These are phyloP conservation scores for Pachysolen tannophilus DNA, from an alignment of 805 yeast species.

Conservation along the genomic window DNA sequence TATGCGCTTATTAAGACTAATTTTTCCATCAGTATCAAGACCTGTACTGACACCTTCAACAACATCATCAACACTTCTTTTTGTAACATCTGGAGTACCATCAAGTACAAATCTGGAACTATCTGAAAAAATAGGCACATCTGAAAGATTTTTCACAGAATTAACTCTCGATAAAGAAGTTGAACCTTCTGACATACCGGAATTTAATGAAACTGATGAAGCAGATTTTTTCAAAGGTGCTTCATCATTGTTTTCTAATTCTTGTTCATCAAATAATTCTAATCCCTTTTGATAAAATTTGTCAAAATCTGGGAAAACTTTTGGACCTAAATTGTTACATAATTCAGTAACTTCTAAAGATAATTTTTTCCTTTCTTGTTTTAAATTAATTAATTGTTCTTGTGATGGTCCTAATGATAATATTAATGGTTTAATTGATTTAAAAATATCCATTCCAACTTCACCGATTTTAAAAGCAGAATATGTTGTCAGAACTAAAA, in stretches of 20 bases:
- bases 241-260: constrained; percentile 17
- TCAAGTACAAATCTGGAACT: constrained; percentile 20
- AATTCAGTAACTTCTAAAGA: constrained; percentile 70
- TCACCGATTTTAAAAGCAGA: constrained; percentile 89
- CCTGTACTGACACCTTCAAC: constrained; percentile 1
- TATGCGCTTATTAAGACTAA: constrained; percentile 1
- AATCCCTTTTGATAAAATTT: constrained; percentile 6
- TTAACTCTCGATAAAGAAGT: constrained; percentile 31
- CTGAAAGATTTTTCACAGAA: constrained; percentile 35
- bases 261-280: constrained; percentile 12
- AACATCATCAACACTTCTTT: constrained; percentile 6
- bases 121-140: constrained; percentile 47
- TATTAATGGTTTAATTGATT: constrained; percentile 73
- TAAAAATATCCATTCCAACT: constrained; percentile 83
- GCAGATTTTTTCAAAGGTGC: constrained; percentile 1
- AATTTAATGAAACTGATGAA: constrained; percentile 4
- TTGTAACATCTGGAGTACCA: constrained; percentile 3
- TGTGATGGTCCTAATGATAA: constrained; percentile 48
- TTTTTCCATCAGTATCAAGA: no score
- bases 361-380: constrained; percentile 51
- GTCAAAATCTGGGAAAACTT: constrained; percentile 77
- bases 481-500: constrained; percentile 70
- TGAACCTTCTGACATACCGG: constrained; percentile 14
- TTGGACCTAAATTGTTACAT: constrained; percentile 77
- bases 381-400: constrained; percentile 44